Evolutionary conservation across 169 alveolate genomes (phyloP).

Genomic region (Sarcocystis neurona): DNA sequence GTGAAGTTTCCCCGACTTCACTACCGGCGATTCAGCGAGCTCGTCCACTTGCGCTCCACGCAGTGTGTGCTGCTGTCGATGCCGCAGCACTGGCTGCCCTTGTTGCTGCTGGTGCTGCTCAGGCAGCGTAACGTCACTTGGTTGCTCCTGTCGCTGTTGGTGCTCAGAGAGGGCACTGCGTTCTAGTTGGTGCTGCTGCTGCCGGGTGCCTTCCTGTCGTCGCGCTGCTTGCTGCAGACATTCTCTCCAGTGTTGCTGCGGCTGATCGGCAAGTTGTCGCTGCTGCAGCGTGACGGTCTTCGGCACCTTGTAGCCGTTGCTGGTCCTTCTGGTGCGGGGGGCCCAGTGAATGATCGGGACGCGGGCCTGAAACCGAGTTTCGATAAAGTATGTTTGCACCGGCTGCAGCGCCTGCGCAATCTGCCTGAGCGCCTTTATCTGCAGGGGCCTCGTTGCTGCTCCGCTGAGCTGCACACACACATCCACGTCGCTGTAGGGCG

Average conservation of each 20-base stretch:
- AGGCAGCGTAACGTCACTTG: no score
- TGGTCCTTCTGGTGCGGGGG: constrained; percentile 43
- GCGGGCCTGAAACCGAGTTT: constrained; percentile 62
- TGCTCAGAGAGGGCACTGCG: no score
- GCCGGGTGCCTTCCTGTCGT: no score
- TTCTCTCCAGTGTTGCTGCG: constrained; percentile 6
- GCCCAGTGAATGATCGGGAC: constrained; percentile 70
- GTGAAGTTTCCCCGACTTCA: not conserved
- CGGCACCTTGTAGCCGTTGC: no score
- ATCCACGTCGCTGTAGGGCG: constrained; percentile 64
- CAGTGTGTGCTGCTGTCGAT: no score
- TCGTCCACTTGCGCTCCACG: no score
- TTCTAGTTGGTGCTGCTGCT: no score
- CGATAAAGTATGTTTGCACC: constrained; percentile 53
- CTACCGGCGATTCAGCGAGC: not conserved
- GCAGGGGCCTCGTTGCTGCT: constrained; percentile 51
- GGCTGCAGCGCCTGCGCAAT: constrained; percentile 57
- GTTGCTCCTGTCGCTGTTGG: no score
- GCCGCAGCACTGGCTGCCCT: not conserved
- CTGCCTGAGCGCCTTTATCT: constrained; percentile 54
- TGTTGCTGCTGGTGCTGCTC: not conserved
- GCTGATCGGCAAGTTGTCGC: not conserved
- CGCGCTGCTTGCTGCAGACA: no score
- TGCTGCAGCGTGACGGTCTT: constrained; percentile 5
- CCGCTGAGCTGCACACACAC: constrained; percentile 66